These are phyloP conservation scores for Tetradesmus obliquus DNA, from an alignment of 139 green algal genomes.

Conservation along the genomic window DNA sequence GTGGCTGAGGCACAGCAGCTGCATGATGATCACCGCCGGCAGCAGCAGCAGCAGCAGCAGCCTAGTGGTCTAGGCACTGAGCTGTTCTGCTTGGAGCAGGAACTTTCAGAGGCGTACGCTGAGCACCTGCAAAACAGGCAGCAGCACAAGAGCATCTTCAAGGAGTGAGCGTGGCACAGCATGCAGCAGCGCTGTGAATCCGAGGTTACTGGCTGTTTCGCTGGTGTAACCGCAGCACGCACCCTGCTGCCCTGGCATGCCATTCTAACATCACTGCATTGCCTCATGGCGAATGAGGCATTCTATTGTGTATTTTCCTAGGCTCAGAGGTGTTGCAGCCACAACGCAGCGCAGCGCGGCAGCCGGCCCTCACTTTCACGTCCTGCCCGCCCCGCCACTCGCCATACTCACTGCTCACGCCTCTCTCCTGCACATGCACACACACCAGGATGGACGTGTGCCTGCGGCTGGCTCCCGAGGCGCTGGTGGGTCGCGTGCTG, in stretches of 20 bases:
- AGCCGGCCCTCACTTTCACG: too few species aligned
- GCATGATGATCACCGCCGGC: conserved; percentile 10
- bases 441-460: conserved; percentile 56
- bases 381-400: too few species aligned
- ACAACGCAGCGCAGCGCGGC: too few species aligned
- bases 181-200: background rate
- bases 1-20: conserved; percentile 14
- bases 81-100: conserved; percentile 16
- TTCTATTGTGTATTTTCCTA: too few species aligned
- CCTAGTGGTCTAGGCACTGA: background rate
- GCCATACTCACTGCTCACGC: background rate
- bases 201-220: background rate
- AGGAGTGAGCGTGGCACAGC: background rate
- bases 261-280: too few species aligned
- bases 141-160: conserved; percentile 10
- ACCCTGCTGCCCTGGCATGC: background rate
- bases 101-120: conserved; percentile 7
- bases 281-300: too few species aligned
- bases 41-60: conserved; percentile 34
- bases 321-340: too few species aligned
- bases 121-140: background rate
- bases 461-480: conserved; percentile 43
- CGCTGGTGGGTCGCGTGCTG: conserved; percentile 63
- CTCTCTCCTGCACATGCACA: background rate
- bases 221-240: too few species aligned